A percentile compares a stretch with the other conserved stretches of the same genome.
These are phyloP conservation scores for Leccinum insolens DNA, from an alignment of 1,284 basidiomycete genomes.

Conservation along the genomic window DNA sequence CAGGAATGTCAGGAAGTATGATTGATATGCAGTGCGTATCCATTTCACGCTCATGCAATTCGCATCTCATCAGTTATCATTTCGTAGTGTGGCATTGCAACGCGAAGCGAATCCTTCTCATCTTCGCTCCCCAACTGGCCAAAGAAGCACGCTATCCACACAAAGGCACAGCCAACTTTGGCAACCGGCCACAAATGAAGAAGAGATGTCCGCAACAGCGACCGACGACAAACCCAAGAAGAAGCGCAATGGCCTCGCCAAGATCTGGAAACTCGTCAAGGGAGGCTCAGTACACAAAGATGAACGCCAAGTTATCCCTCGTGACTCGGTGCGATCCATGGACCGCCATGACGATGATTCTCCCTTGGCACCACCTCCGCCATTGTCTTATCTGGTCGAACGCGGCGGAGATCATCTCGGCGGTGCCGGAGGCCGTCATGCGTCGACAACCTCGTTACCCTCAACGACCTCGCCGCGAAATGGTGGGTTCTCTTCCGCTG, in stretches of 20 bases:
- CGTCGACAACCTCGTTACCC: conserved; percentile 69
- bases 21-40: conserved; percentile 89
- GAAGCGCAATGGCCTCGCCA: conserved; percentile 81
- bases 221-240: conserved; percentile 52
- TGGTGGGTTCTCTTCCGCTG: conserved; percentile 48
- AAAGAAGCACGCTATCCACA: conserved; percentile 42
- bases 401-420: conserved; percentile 53
- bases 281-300: conserved; percentile 51
- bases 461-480: conserved; percentile 59
- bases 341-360: conserved; percentile 63
- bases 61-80: conserved; percentile 16
- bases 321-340: conserved; percentile 38
- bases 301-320: conserved; percentile 13
- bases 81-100: conserved; percentile 69
- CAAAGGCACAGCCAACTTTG: conserved; percentile 58
- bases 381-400: conserved; percentile 80
- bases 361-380: conserved; percentile 83
- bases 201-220: conserved; percentile 25
- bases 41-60: conserved; percentile 4
- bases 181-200: conserved; percentile 46
- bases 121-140: conserved; percentile 45
- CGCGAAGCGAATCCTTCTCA: conserved; percentile 55
- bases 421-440: conserved; percentile 49
- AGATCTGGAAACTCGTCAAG: conserved; percentile 82
- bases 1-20: conserved; percentile 84